Conservation (phyloP, 257 asterid species). For the Solanum verrucosum region DNA sequence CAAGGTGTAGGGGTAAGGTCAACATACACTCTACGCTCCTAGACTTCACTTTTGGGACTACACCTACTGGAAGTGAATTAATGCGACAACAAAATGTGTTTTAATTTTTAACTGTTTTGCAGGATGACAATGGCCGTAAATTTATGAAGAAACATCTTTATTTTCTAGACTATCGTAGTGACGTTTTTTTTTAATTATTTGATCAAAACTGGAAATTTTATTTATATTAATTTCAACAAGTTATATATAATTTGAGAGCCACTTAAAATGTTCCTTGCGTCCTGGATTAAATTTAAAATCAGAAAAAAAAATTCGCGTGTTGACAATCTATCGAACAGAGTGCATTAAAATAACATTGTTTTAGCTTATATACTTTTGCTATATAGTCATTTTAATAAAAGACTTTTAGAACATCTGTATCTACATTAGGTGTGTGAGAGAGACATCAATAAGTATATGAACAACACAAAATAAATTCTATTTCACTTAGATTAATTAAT, state of each 20-base stretch:
- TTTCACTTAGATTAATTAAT: not conserved
- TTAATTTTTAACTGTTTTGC: not conserved
- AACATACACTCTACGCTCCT: not conserved
- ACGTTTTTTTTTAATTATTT: not conserved
- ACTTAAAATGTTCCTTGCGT: not conserved
- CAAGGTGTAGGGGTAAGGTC: not conserved
- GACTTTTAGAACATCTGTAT: not conserved
- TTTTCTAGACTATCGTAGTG: not conserved
- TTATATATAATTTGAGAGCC: not conserved
- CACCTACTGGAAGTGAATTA: not conserved
- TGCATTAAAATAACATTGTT: not conserved
- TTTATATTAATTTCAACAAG: not conserved
- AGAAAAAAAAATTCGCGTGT: not conserved
- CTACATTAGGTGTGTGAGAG: not conserved
- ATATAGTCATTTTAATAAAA: not conserved
- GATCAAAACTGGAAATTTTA: not conserved
- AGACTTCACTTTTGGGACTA: not conserved
- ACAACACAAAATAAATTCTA: not conserved
- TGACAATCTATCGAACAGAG: not conserved
- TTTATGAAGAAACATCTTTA: not conserved
- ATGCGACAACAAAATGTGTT: not conserved
- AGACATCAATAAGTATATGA: not conserved
- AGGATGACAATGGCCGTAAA: not conserved
- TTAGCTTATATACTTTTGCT: not conserved
- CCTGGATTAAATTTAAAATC: not conserved